These are phyloP conservation scores for Penicillium lividum DNA, from an alignment of 495 filamentous ascomycete species.

Conservation along the genomic window DNA sequence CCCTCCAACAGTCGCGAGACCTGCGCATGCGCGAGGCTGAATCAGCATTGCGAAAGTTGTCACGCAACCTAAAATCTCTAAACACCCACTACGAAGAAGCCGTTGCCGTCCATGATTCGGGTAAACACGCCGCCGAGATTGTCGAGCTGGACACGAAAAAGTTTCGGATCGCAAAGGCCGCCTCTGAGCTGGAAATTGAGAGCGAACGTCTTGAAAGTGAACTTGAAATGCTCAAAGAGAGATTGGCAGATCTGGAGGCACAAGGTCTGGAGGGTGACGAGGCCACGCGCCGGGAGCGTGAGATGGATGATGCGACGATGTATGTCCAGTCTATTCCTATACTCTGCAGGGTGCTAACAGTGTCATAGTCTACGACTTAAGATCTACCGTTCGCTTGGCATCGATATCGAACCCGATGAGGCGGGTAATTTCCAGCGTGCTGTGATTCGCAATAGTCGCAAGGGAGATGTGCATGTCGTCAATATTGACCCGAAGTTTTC, in stretches of 20 bases:
- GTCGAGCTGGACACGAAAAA: constrained; percentile 88
- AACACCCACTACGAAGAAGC: constrained; percentile 70
- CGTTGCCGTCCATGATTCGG: constrained; percentile 66
- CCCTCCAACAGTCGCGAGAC: constrained; percentile 75
- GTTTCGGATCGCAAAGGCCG: constrained; percentile 88
- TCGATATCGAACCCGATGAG: constrained; percentile 82
- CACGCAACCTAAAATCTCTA: constrained; percentile 68
- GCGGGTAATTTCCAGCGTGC: constrained; percentile 83
- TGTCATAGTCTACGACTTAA: constrained; percentile 71
- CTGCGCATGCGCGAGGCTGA: constrained; percentile 73
- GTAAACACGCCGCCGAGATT: constrained; percentile 77
- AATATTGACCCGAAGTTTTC: constrained; percentile 93
- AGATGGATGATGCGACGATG: constrained; percentile 59
- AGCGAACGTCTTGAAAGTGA: constrained; percentile 83
- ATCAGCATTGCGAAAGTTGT: constrained; percentile 68
- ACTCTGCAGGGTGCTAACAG: neutral
- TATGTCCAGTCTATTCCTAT: constrained; percentile 21
- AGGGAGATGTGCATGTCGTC: constrained; percentile 91
- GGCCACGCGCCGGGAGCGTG: constrained; percentile 58
- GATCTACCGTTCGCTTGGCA: constrained; percentile 86
- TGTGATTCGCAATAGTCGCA: constrained; percentile 79
- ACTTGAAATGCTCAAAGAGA: constrained; percentile 70
- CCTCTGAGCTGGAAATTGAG: constrained; percentile 86
- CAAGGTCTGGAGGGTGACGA: constrained; percentile 71
- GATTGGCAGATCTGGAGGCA: constrained; percentile 78